phyloP scores from a whole-genome alignment of 2,329 filamentous ascomycete genomes.

The Penicillium sp. region DNA sequence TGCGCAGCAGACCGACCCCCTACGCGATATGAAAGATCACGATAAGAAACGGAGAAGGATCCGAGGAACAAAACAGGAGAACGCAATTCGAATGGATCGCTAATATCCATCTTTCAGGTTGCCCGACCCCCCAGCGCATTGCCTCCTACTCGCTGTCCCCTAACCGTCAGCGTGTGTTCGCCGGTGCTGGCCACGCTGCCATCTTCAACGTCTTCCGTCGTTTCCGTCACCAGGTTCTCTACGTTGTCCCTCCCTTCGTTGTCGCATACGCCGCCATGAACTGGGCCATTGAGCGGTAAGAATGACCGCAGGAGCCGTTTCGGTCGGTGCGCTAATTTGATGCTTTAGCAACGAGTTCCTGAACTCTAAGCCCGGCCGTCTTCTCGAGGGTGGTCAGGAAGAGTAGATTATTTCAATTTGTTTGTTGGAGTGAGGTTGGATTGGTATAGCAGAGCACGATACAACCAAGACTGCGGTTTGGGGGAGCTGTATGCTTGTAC shows the following conservation, averaged over 20 bases:
- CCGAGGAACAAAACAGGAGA: neutral
- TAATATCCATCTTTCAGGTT: slow-evolving; percentile 24
- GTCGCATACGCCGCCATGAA: slow-evolving; percentile 77
- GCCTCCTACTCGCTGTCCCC: slow-evolving; percentile 71
- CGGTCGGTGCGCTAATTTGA: slow-evolving; percentile 7
- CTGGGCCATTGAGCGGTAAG: slow-evolving; percentile 87
- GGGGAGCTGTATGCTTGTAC: slow-evolving; percentile 35
- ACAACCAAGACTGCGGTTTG: slow-evolving; percentile 11
- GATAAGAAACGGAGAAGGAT: neutral
- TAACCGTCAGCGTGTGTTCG: slow-evolving; percentile 87
- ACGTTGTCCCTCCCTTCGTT: slow-evolving; percentile 76
- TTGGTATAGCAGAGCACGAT: slow-evolving; percentile 17
- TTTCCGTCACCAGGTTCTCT: slow-evolving; percentile 81
- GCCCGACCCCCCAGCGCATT: slow-evolving; percentile 54
- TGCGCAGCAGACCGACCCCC: slow-evolving; percentile 2
- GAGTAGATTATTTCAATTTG: slow-evolving; percentile 30
- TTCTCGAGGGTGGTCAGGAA: slow-evolving; percentile 29
- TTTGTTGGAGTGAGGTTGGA: slow-evolving; percentile 7
- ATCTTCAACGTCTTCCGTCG: slow-evolving; percentile 95
- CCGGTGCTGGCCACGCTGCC: slow-evolving; percentile 72
- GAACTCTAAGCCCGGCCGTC: slow-evolving; percentile 50
- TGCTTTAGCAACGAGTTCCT: slow-evolving; percentile 48
- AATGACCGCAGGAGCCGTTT: slow-evolving; percentile 31
- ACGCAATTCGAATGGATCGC: neutral
- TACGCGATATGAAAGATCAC: neutral